Conservation (phyloP, 148 eudicot species). For the Cornus suecica region DNA sequence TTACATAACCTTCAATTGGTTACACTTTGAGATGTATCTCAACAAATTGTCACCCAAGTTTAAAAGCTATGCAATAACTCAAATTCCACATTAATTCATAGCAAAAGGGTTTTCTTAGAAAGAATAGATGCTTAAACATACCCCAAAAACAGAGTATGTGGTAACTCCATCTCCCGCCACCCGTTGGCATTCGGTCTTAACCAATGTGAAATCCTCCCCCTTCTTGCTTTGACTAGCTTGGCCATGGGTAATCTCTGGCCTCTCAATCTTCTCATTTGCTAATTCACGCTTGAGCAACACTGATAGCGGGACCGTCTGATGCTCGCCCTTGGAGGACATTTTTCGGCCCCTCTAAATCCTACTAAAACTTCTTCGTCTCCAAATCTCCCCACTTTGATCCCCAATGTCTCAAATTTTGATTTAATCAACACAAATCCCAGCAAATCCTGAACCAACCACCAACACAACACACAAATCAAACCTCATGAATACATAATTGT, state of each 20-base stretch:
- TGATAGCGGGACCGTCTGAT: conserved; percentile 82
- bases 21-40: neutral
- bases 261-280: conserved; percentile 81
- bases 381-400: conserved; percentile 1
- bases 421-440: conserved; percentile 22
- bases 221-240: conserved; percentile 85
- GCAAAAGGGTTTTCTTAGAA: neutral
- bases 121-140: conserved; percentile 19
- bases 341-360: conserved; percentile 17
- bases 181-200: conserved; percentile 86
- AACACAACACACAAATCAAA: neutral
- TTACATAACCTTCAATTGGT: neutral
- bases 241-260: conserved; percentile 66
- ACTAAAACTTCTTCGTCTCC: neutral
- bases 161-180: conserved; percentile 80
- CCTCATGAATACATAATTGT: neutral
- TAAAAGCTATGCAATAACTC: neutral
- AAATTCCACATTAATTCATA: neutral
- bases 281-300: conserved; percentile 80
- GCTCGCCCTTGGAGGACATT: conserved; percentile 87
- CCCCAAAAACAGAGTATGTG: conserved; percentile 88
- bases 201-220: conserved; percentile 84
- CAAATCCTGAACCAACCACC: conserved; percentile 14
- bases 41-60: neutral
- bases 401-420: conserved; percentile 8